Base-by-base conservation (phyloP, 371 early-diverging fungal genomes). In the Choanephora cucurbitarum region DNA sequence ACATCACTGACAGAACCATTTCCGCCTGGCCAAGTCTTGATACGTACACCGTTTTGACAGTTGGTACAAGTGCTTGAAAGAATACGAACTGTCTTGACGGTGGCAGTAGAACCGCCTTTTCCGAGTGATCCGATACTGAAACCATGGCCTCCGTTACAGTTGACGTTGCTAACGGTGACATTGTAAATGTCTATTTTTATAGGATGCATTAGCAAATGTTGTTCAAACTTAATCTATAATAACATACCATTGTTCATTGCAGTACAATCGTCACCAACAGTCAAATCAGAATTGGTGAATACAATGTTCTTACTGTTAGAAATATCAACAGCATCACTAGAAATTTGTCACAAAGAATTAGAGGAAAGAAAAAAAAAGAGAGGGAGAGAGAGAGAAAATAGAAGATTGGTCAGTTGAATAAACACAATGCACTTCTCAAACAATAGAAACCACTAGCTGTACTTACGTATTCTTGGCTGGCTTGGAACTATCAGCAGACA, bases 11-110 rank as follows among this genome's bases (percentile, higher is more conserved):
- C 73, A 4, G 55, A 44, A 15, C 69, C 67, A 39, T 63, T 64
- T 21, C 73, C 70, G 15, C 73, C 70, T 2, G 66, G 59, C 70
- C 73, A 72, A 14, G 67, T 67, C 64, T 73, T 73, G 60, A 69
- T 67, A 53, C 72, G 58, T 18, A 73, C 55, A 59, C 73, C 70
- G 37, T 69, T 69, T 53, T 69, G 70, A 39, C 73, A 73, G 50
- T 73, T 58, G 28, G 43, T 60, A 54, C 70, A 73, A 6, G 34
- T 51, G 46, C 56, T 59, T 31, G 58, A 21, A 1, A 55, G 41
- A 15, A 73, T 45, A 33, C 49, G 61, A 17, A 73, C 53, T 22
- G 49, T 57, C 17, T 55, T 49, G 34, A 73, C 70, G 3, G 43
- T 59, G 10, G 64, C 70, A 9, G 58, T 57, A 14, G 45, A 33